Base-by-base conservation (phyloP, 306 rosid genomes). In the Potentilla sterilis region DNA sequence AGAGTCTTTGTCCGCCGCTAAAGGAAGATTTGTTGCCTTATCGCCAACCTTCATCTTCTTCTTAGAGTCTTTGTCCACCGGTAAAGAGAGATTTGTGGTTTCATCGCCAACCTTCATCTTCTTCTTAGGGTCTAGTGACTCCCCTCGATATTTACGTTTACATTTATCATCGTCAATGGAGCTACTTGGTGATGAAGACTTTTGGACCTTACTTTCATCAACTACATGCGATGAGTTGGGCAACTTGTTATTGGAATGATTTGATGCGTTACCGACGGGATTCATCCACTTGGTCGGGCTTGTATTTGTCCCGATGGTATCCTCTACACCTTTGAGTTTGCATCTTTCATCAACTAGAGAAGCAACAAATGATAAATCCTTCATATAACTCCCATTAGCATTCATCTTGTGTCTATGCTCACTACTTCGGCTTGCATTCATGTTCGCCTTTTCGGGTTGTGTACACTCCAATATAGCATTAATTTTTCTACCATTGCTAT, bases 11-110 rank as follows among this genome's bases (percentile, higher is more conserved):
- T 86, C 87, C 16, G 12, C 79, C 74, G 59, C 81, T 66, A 16
- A 37, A 37, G 40, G 2, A 69, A 68, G 63, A 67, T 76, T 75
- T 8, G 70, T 16, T 21, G 73, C 73, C 70, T 75, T 77, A 21
- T 75, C 80, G 21, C 61, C 72, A 37, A 54, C 78, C 79, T 83
- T 91, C 82, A 66, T 67, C 88, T 85, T 92, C 85, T 92, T 92
- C 13, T 81, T 74, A 68, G 81, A 77, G 61, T 67, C 77, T 61
- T 80, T 81, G 57, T 86, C 86, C 18, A 15, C 80, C 76, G 59
- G 82, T 69, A 22, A 46, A 78, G 52, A 14, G 13, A 12, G 6
- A 47, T 47, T 47, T 47, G 52, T 13, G 12, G 52, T 15, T 6
- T 47, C 13, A 14, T 47, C 52, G 52, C 19, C 52, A 47, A 47